Evolutionary conservation across 345 rosid species (phyloP).

Genomic region (Boechera stricta): DNA sequence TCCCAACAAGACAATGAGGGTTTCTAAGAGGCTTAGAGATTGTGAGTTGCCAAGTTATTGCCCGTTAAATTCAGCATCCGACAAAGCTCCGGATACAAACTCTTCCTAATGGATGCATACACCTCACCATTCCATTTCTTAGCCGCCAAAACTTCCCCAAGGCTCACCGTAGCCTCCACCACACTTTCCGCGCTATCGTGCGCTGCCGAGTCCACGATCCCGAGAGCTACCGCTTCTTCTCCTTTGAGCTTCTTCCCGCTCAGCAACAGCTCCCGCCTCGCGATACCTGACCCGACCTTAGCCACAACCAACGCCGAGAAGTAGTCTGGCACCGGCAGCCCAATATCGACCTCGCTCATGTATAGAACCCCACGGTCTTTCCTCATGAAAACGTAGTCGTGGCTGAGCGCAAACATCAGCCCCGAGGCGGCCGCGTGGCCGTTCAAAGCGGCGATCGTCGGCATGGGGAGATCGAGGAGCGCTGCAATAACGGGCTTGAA

Average conservation of each 20-base stretch:
- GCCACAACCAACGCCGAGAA: constrained; percentile 54
- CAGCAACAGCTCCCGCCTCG: constrained; percentile 59
- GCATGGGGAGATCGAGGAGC: constrained; percentile 76
- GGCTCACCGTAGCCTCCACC: constrained; percentile 52
- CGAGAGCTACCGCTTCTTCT: constrained; percentile 61
- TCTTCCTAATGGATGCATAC: constrained; percentile 73
- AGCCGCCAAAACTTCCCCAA: constrained; percentile 57
- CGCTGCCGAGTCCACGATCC: constrained; percentile 66
- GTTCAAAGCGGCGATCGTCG: constrained; percentile 70
- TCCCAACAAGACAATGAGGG: not conserved
- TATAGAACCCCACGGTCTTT: constrained; percentile 76
- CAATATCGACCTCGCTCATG: constrained; percentile 82
- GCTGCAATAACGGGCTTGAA: constrained; percentile 62
- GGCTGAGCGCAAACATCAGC: constrained; percentile 64
- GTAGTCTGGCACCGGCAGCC: constrained; percentile 65
- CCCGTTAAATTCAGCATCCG: constrained; percentile 49
- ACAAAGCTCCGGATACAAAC: constrained; percentile 69
- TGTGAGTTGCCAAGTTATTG: constrained; percentile 44
- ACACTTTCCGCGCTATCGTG: constrained; percentile 56
- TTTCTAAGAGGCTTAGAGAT: constrained; percentile 33
- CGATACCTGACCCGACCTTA: constrained; percentile 55
- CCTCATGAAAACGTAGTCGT: constrained; percentile 75
- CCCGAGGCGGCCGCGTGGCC: constrained; percentile 94
- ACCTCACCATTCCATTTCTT: constrained; percentile 71
- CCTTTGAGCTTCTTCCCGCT: constrained; percentile 65